Conservation (phyloP, 441 rosid genomes). For the Eutrema salsugineum region DNA sequence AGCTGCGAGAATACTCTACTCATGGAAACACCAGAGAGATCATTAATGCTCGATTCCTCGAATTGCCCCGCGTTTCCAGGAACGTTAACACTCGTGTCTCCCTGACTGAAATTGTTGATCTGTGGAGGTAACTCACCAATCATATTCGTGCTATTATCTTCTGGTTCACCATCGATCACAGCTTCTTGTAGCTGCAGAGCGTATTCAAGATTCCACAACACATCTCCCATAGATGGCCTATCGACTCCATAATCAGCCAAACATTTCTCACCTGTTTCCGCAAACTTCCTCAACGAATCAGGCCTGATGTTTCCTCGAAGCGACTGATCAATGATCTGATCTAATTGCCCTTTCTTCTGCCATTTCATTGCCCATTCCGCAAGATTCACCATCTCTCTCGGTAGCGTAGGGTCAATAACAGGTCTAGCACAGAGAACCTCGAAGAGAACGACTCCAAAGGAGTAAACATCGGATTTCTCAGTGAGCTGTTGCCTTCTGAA, state of each 20-base stretch:
- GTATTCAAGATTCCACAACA: conserved; percentile 76
- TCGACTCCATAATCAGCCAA: conserved; percentile 67
- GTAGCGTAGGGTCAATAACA: conserved; percentile 60
- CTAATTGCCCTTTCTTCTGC: conserved; percentile 75
- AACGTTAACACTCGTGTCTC: conserved; percentile 28
- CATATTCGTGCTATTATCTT: conserved; percentile 72
- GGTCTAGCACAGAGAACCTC: conserved; percentile 93
- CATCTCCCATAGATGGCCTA: conserved; percentile 79
- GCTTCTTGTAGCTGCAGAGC: conserved; percentile 76
- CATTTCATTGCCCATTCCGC: conserved; percentile 93
- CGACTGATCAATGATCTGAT: conserved; percentile 58
- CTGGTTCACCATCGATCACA: conserved; percentile 52
- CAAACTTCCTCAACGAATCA: conserved; percentile 58
- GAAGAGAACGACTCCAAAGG: conserved; percentile 86
- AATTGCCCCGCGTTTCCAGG: conserved; percentile 40
- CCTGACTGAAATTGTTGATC: conserved; percentile 62
- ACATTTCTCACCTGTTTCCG: conserved; percentile 78
- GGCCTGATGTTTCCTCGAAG: conserved; percentile 54
- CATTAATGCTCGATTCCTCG: conserved; percentile 48
- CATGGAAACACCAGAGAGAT: conserved; percentile 77
- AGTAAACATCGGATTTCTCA: conserved; percentile 88
- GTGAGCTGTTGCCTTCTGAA: conserved; percentile 93
- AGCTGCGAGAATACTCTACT: conserved; percentile 91
- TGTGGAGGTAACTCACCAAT: conserved; percentile 75
- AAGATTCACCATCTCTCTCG: conserved; percentile 78